These are phyloP conservation scores for Vanderwaltozyma polyspora DNA, from an alignment of 805 yeast genomes.

Conservation along the genomic window DNA sequence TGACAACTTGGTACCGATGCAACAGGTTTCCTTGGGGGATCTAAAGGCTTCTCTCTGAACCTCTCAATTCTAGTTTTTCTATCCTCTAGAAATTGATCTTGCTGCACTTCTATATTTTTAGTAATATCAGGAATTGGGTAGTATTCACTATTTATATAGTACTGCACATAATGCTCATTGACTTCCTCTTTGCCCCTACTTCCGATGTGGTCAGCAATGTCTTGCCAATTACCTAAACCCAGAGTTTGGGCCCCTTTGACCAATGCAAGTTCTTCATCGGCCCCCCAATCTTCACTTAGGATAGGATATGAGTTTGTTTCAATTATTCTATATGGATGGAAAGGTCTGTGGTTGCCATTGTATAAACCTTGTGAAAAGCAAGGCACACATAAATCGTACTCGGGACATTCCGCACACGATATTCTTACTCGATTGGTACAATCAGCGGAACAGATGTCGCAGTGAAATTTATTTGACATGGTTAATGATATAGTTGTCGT, in stretches of 20 bases:
- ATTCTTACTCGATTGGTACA: constrained; percentile 87
- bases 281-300: constrained; percentile 89
- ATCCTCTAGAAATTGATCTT: constrained; percentile 55
- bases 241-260: constrained; percentile 85
- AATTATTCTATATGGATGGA: constrained; percentile 82
- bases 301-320: constrained; percentile 95
- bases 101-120: constrained; percentile 54
- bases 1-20: constrained; percentile 95
- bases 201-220: constrained; percentile 92
- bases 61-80: constrained; percentile 65
- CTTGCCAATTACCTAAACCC: constrained; percentile 97
- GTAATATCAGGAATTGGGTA: constrained; percentile 89
- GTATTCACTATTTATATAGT: constrained; percentile 54
- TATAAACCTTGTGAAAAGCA: constrained; percentile 81
- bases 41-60: constrained; percentile 61
- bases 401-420: constrained; percentile 83
- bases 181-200: constrained; percentile 88
- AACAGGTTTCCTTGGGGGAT: constrained; percentile 78
- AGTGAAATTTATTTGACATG: constrained; percentile 54
- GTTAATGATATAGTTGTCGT: too few relatives aligned
- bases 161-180: constrained; percentile 62
- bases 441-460: constrained; percentile 95
- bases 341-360: constrained; percentile 83
- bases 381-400: constrained; percentile 95
- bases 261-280: constrained; percentile 85